Conservation (phyloP, 2,329 filamentous ascomycete genomes). For the Teratosphaeria zuluensis region DNA sequence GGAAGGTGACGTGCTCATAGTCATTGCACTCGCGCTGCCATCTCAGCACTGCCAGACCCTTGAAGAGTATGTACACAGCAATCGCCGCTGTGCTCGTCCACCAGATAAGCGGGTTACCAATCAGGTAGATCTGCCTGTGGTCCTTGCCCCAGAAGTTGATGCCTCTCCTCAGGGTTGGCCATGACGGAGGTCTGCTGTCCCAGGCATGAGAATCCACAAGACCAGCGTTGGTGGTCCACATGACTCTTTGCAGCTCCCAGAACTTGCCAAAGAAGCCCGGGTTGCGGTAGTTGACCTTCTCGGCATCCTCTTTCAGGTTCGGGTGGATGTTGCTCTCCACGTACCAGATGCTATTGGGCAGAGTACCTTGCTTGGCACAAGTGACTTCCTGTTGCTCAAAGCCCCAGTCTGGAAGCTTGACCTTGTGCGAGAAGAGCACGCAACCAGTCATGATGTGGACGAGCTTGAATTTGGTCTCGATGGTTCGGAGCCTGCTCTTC, state of each 20-base stretch:
- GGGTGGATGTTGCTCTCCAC: conserved; percentile 86
- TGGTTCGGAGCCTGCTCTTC: conserved; percentile 80
- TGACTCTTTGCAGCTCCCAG: conserved; percentile 91
- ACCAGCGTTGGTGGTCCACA: conserved; percentile 98
- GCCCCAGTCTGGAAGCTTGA: conserved; percentile 96
- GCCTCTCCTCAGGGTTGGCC: conserved; percentile 83
- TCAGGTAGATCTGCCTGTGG: conserved; percentile 88
- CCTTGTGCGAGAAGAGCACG: conserved; percentile 94
- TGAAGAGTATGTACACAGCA: conserved; percentile 69
- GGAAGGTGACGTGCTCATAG: conserved; percentile 73
- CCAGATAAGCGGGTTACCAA: conserved; percentile 93
- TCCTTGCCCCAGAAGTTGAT: conserved; percentile 99
- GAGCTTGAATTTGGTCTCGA: conserved; percentile 92
- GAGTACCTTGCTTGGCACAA: conserved; percentile 78
- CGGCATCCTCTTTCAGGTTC: conserved; percentile 57
- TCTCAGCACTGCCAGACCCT: conserved; percentile 74
- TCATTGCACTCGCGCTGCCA: conserved; percentile 93
- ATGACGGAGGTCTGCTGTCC: conserved; percentile 90
- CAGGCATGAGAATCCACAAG: conserved; percentile 94
- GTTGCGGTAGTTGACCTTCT: conserved; percentile 92
- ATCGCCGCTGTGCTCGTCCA: conserved; percentile 77
- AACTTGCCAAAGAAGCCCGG: conserved; percentile 97
- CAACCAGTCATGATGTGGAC: conserved; percentile 96
- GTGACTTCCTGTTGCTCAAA: conserved; percentile 99
- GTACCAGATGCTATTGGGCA: conserved; percentile 97